These are phyloP conservation scores for Monilinia fructigena DNA, from an alignment of 2,329 filamentous ascomycete species.

Conservation along the genomic window DNA sequence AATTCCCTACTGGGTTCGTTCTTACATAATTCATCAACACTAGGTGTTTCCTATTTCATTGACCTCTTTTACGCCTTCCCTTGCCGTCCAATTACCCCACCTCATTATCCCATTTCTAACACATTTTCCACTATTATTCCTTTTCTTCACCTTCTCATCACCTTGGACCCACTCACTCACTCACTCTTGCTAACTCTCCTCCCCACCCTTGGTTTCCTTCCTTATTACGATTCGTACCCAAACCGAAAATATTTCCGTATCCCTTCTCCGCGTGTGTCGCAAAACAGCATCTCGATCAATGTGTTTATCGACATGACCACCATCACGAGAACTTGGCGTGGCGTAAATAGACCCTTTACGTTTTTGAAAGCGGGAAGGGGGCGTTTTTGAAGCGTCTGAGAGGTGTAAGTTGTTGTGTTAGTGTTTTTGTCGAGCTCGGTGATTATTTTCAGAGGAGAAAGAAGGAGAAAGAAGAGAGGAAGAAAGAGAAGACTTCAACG, in stretches of 20 bases:
- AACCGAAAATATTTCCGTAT: conserved; percentile 22
- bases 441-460: not conserved
- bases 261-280: conserved; percentile 56
- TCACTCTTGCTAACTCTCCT: conserved; percentile 23
- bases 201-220: conserved; percentile 9
- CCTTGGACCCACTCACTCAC: not conserved
- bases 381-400: conserved; percentile 22
- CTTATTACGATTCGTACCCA: not conserved
- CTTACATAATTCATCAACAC: conserved; percentile 5
- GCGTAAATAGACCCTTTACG: conserved; percentile 67
- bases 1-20: not conserved
- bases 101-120: not conserved
- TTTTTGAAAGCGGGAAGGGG: conserved; percentile 58
- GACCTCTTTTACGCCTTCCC: conserved; percentile 17
- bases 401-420: conserved; percentile 1
- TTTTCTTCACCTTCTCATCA: not conserved
- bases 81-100: not conserved
- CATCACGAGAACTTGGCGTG: conserved; percentile 63
- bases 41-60: conserved; percentile 3
- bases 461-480: not conserved
- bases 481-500: not conserved
- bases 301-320: conserved; percentile 61
- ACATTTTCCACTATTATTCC: not conserved
- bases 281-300: conserved; percentile 54
- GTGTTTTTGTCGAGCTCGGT: not conserved